Conservation (phyloP, 225 moss, liverwort and hornwort genomes). For the Rhytidiadelphus loreus region DNA sequence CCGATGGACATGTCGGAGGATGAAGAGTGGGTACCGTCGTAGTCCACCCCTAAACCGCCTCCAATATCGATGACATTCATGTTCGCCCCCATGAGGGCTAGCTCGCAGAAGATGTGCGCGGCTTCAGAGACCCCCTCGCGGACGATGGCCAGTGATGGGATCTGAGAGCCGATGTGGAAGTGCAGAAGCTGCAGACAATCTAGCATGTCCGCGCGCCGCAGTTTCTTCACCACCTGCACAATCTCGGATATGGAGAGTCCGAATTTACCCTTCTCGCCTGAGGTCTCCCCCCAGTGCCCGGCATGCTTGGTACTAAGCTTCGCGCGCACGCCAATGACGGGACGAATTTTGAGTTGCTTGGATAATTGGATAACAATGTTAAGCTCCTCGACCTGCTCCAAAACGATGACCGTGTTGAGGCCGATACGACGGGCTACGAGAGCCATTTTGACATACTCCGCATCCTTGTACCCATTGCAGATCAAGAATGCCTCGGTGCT, state of each 20-base stretch:
- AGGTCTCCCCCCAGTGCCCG: constrained; percentile 93
- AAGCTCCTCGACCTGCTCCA: constrained; percentile 87
- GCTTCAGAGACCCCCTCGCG: constrained; percentile 90
- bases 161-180: constrained; percentile 94
- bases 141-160: constrained; percentile 68
- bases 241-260: constrained; percentile 68
- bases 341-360: constrained; percentile 40
- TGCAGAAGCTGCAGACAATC: constrained; percentile 71
- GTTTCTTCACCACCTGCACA: constrained; percentile 56
- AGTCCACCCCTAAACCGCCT: constrained; percentile 84
- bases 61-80: constrained; percentile 92
- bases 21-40: constrained; percentile 73
- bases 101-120: constrained; percentile 82
- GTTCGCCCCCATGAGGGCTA: constrained; percentile 76
- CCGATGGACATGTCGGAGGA: constrained; percentile 78
- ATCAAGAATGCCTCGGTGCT: constrained; percentile 63
- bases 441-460: constrained; percentile 67
- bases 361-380: constrained; percentile 55
- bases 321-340: constrained; percentile 73
- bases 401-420: constrained; percentile 63
- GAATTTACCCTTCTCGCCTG: constrained; percentile 87
- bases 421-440: constrained; percentile 50
- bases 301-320: constrained; percentile 88
- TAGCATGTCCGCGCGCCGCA: constrained; percentile 49
- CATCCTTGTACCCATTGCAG: constrained; percentile 96